A percentile compares a stretch with the other conserved stretches of the same genome.
phyloP scores from a whole-genome alignment of 805 yeast genomes.

The Diddensiella santjacobensis region DNA sequence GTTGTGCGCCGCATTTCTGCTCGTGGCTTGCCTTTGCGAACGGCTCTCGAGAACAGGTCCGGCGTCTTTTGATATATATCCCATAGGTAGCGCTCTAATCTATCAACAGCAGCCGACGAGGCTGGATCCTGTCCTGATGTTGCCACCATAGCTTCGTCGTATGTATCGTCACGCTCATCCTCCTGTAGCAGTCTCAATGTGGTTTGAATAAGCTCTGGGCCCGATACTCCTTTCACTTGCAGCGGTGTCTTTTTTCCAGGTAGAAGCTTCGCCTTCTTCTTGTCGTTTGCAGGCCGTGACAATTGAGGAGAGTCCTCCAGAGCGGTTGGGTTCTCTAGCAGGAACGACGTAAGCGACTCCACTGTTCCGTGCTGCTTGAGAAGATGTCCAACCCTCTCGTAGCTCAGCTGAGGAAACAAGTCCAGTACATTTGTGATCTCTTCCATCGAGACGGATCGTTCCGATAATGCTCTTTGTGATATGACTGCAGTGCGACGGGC shows the following conservation, averaged over 20 bases:
- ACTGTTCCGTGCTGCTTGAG: slow-evolving; percentile 49
- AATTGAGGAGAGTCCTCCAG: slow-evolving; percentile 30
- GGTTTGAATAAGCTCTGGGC: slow-evolving; percentile 14
- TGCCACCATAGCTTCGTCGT: slow-evolving; percentile 35
- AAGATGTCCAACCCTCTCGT: slow-evolving; percentile 45
- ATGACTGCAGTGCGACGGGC: slow-evolving; percentile 8
- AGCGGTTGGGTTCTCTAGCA: slow-evolving; percentile 60
- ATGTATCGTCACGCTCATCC: slow-evolving; percentile 73
- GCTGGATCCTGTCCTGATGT: slow-evolving; percentile 25
- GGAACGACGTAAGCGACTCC: slow-evolving; percentile 52
- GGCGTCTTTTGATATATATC: slow-evolving; percentile 50
- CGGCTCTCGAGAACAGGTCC: slow-evolving; percentile 43
- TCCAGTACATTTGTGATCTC: slow-evolving; percentile 46
- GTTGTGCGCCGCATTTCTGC: slow-evolving; percentile 48
- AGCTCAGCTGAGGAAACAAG: slow-evolving; percentile 62
- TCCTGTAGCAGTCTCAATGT: slow-evolving; percentile 58
- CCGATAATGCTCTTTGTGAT: slow-evolving; percentile 5
- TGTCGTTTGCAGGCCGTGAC: slow-evolving; percentile 29
- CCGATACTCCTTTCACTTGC: slow-evolving; percentile 24
- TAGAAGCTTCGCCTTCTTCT: background rate
- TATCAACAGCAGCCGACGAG: slow-evolving; percentile 36
- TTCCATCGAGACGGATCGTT: slow-evolving; percentile 6
- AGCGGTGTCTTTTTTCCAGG: slow-evolving; percentile 29
- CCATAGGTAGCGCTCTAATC: slow-evolving; percentile 55
- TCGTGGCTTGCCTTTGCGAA: slow-evolving; percentile 52